Conservation (phyloP, 352 stramenopile genomes). For the Peronospora tabacina region DNA sequence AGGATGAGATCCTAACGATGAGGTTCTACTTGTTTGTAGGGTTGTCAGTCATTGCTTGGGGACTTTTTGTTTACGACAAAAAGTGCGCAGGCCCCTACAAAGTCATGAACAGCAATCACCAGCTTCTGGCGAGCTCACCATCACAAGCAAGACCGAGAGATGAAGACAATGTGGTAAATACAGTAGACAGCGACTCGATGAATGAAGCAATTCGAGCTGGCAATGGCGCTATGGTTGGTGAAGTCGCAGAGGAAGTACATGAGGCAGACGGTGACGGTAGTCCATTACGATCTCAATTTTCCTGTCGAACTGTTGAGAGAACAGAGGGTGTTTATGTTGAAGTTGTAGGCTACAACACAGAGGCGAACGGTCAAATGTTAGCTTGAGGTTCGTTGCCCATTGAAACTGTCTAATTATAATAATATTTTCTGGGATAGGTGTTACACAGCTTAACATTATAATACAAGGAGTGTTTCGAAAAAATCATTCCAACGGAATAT, state of each 20-base stretch:
- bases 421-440: background rate
- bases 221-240: constrained; percentile 8
- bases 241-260: constrained; percentile 8
- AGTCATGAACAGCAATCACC: constrained; percentile 70
- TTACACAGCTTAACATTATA: constrained; percentile 25
- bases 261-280: constrained; percentile 1
- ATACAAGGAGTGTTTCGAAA: constrained; percentile 6
- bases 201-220: constrained; percentile 16
- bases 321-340: constrained; percentile 8
- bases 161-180: constrained; percentile 20
- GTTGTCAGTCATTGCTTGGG: constrained; percentile 52
- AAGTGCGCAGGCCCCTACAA: constrained; percentile 72
- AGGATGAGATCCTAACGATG: constrained; percentile 55
- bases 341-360: background rate
- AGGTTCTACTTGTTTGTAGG: constrained; percentile 67
- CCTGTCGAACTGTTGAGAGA: background rate
- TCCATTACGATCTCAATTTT: constrained; percentile 9
- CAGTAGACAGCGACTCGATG: constrained; percentile 30
- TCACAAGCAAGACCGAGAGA: constrained; percentile 28
- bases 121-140: constrained; percentile 50
- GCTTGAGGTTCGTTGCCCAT: constrained; percentile 1
- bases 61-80: constrained; percentile 58
- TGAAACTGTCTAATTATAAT: constrained; percentile 15
- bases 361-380: background rate
- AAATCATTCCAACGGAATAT: constrained; percentile 13